A percentile compares a stretch with the other conserved stretches of the same genome.
Conservation (phyloP, 768 basidiomycete species). For the Neoboletus brunneissimus region DNA sequence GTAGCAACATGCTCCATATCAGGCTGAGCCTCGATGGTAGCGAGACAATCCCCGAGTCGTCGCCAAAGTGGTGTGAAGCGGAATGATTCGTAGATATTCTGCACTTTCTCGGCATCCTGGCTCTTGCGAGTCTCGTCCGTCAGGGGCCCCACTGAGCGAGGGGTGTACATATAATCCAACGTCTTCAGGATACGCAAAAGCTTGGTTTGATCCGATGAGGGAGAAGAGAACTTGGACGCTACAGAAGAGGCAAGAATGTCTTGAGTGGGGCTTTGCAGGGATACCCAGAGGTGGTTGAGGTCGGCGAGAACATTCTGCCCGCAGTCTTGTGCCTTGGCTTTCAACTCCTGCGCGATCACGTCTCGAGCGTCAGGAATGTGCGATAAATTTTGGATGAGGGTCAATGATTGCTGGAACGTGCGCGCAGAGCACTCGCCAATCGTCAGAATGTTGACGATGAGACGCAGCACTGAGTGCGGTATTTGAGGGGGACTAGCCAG, state of each 20-base stretch:
- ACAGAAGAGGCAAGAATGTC: slow-evolving; percentile 63
- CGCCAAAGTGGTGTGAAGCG: slow-evolving; percentile 87
- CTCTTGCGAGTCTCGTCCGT: slow-evolving; percentile 38
- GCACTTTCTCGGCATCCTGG: slow-evolving; percentile 76
- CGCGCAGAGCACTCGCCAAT: slow-evolving; percentile 93
- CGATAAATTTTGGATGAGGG: slow-evolving; percentile 90
- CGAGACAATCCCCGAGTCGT: slow-evolving; percentile 85
- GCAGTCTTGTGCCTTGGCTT: slow-evolving; percentile 82
- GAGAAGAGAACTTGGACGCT: slow-evolving; percentile 87
- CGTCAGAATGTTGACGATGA: slow-evolving; percentile 97
- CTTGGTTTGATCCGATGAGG: slow-evolving; percentile 95
- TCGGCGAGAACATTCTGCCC: slow-evolving; percentile 73
- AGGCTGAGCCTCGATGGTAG: slow-evolving; percentile 73
- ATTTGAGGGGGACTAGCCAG: slow-evolving; percentile 79
- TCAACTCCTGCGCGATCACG: slow-evolving; percentile 85
- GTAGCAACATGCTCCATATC: slow-evolving; percentile 88
- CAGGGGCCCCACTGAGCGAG: slow-evolving; percentile 44
- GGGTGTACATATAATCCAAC: slow-evolving; percentile 93
- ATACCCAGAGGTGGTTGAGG: slow-evolving; percentile 69
- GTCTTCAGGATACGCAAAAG: slow-evolving; percentile 93
- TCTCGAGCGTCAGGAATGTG: slow-evolving; percentile 86
- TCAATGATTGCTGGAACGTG: slow-evolving; percentile 93
- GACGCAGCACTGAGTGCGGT: slow-evolving; percentile 77
- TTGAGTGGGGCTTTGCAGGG: slow-evolving; percentile 54
- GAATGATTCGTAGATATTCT: slow-evolving; percentile 89